Evolutionary conservation across 331 rosid species (phyloP).

Genomic region (Malus hybrid): DNA sequence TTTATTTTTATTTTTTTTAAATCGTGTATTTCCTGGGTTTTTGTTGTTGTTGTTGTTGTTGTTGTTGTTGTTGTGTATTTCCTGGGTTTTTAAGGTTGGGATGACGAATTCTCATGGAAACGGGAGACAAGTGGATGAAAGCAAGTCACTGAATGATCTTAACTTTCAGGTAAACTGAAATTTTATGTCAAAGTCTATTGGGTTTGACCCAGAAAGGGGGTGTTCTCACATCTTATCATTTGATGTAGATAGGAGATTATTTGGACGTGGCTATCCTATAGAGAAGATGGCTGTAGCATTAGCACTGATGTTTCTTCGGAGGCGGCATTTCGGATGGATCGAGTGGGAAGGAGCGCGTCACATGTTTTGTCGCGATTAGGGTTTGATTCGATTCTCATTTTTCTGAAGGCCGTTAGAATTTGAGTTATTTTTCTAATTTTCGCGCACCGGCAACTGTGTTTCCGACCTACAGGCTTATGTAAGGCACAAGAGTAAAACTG

Average conservation of each 20-base stretch:
- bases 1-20: too few species aligned
- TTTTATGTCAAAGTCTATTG: too few species aligned
- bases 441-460: neutral
- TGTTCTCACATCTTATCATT: slow-evolving; percentile 12
- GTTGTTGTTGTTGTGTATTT: neutral
- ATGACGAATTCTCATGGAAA: slow-evolving; percentile 35
- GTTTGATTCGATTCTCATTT: neutral
- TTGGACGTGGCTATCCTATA: slow-evolving; percentile 48
- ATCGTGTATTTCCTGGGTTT: neutral
- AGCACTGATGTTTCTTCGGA: neutral
- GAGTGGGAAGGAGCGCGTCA: neutral
- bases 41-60: neutral
- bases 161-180: slow-evolving; percentile 34
- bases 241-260: slow-evolving; percentile 44
- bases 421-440: neutral
- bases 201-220: neutral
- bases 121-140: slow-evolving; percentile 34
- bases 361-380: neutral
- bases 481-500: neutral
- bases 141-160: slow-evolving; percentile 37
- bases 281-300: neutral
- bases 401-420: neutral
- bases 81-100: slow-evolving; percentile 24
- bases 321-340: neutral
- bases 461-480: neutral